phyloP scores from a whole-genome alignment of 345 rosid genomes.

The Noccaea caerulescens region DNA sequence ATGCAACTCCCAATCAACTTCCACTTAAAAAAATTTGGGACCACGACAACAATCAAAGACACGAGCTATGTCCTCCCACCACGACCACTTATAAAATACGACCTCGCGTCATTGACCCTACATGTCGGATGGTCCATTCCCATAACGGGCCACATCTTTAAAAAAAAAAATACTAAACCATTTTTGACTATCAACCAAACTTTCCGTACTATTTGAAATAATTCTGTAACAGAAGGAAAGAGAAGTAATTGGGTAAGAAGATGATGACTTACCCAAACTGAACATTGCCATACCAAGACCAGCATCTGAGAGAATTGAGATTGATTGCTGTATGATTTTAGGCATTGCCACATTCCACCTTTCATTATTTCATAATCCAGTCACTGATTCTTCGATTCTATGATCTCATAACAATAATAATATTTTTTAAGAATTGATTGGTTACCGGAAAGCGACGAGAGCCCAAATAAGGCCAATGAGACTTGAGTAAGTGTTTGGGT shows the following conservation, averaged over 20 bases:
- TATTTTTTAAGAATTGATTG: not conserved
- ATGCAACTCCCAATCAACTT: constrained; percentile 39
- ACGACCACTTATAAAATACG: constrained; percentile 28
- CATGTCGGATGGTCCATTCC: constrained; percentile 42
- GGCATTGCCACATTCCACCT: constrained; percentile 79
- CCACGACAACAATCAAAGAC: constrained; percentile 39
- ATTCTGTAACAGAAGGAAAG: no score
- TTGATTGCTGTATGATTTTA: constrained; percentile 66
- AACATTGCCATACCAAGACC: constrained; percentile 99
- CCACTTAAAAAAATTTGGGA: constrained; percentile 38
- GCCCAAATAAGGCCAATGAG: constrained; percentile 91
- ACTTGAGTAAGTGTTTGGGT: constrained; percentile 93
- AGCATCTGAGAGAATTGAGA: constrained; percentile 83
- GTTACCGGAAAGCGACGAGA: constrained; percentile 68
- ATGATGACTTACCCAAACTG: constrained; percentile 71
- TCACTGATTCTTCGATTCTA: not conserved
- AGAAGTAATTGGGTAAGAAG: not conserved
- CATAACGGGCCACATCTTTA: constrained; percentile 3
- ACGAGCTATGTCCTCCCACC: constrained; percentile 42
- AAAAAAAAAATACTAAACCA: not conserved
- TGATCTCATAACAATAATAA: not conserved
- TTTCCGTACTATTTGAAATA: no score
- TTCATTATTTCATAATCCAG: not conserved
- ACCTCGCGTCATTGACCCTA: constrained; percentile 35
- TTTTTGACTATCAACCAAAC: constrained; percentile 11